Evolutionary conservation across 768 basidiomycete genomes (phyloP).

Genomic region (Hemileccinum impolitum): DNA sequence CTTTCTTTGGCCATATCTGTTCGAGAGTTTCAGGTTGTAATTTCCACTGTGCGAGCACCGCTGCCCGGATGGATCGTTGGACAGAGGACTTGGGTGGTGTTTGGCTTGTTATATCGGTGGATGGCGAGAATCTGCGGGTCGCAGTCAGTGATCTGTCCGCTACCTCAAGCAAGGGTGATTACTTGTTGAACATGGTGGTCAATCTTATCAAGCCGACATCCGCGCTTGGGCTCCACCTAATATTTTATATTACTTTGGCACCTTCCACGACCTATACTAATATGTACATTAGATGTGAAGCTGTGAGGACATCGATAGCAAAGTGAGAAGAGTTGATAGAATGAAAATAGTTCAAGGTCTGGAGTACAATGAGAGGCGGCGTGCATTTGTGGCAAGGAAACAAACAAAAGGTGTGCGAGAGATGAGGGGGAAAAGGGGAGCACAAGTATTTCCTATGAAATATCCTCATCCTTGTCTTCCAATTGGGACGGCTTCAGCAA

Average conservation of each 20-base stretch:
- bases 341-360: slow-evolving; percentile 29
- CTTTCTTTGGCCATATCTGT: slow-evolving; percentile 98
- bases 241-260: slow-evolving; percentile 29
- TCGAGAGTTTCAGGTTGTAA: slow-evolving; percentile 80
- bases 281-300: slow-evolving; percentile 37
- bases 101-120: slow-evolving; percentile 83
- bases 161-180: slow-evolving; percentile 10
- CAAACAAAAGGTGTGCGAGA: slow-evolving; percentile 20
- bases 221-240: slow-evolving; percentile 11
- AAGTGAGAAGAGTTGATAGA: slow-evolving; percentile 19
- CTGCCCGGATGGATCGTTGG: slow-evolving; percentile 82
- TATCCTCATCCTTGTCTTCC: slow-evolving; percentile 92
- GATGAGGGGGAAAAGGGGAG: slow-evolving; percentile 22
- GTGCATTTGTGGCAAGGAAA: slow-evolving; percentile 30
- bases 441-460: slow-evolving; percentile 30
- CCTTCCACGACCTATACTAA: slow-evolving; percentile 32
- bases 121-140: slow-evolving; percentile 56
- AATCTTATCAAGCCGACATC: slow-evolving; percentile 14
- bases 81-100: slow-evolving; percentile 92
- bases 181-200: slow-evolving; percentile 76
- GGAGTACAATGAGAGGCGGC: slow-evolving; percentile 16
- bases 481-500: slow-evolving; percentile 95
- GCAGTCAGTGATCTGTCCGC: slow-evolving; percentile 7
- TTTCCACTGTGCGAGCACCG: slow-evolving; percentile 79
- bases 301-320: slow-evolving; percentile 33